phyloP scores from a whole-genome alignment of 169 alveolate species.

The Cystoisospora suis region DNA sequence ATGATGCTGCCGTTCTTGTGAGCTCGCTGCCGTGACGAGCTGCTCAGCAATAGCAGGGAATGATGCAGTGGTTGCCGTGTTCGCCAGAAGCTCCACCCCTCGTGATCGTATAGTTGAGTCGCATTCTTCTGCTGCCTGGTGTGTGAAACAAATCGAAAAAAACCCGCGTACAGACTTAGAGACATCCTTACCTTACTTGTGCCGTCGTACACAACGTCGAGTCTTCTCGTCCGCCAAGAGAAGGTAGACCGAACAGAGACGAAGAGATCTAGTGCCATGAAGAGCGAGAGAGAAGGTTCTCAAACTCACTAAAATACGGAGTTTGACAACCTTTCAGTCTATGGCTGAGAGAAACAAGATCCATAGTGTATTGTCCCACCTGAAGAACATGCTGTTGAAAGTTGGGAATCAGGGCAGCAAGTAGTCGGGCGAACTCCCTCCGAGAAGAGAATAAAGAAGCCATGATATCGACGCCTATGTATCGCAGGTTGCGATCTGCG shows the following conservation, averaged over 20 bases:
- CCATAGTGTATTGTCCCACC: background rate
- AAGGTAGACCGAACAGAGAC: too few species aligned
- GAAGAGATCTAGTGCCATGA: background rate
- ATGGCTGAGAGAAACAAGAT: too few species aligned
- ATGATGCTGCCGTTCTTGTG: background rate
- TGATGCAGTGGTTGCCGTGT: conserved; percentile 12
- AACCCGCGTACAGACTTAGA: background rate
- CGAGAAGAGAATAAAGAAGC: background rate
- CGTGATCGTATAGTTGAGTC: conserved; percentile 12
- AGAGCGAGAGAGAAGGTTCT: background rate
- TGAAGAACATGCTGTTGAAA: background rate
- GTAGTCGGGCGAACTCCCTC: background rate
- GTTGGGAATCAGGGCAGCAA: conserved; percentile 1
- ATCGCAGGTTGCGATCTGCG: conserved; percentile 52
- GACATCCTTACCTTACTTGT: background rate
- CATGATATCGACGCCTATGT: conserved; percentile 41
- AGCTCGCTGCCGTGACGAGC: conserved; percentile 18
- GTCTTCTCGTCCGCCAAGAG: background rate
- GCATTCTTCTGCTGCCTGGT: conserved; percentile 24
- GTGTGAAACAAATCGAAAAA: background rate
- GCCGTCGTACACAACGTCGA: background rate
- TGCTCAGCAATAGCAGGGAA: conserved; percentile 16
- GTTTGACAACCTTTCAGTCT: too few species aligned
- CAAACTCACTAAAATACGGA: background rate
- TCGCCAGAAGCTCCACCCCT: conserved; percentile 4